Conservation (phyloP, 2,329 filamentous ascomycete species). For the Pseudogymnoascus sp. region DNA sequence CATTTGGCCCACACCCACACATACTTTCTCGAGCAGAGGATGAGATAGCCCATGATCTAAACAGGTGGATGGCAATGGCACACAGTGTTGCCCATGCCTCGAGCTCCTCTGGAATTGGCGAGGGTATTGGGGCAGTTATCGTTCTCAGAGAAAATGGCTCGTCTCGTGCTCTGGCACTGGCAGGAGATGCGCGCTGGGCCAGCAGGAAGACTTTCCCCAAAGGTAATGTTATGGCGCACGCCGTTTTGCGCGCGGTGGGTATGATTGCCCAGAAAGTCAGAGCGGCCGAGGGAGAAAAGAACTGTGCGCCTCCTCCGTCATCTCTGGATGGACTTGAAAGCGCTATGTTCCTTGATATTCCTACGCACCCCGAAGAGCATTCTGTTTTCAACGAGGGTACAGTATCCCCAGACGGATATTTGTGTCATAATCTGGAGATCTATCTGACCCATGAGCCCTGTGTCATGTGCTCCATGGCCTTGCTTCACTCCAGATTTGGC, state of each 20-base stretch:
- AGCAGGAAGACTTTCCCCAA: constrained; percentile 42
- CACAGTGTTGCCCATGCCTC: constrained; percentile 55
- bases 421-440: constrained; percentile 88
- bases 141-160: constrained; percentile 45
- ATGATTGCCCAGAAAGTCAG: constrained; percentile 62
- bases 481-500: constrained; percentile 87
- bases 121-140: constrained; percentile 67
- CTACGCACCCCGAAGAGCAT: constrained; percentile 61
- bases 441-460: constrained; percentile 96
- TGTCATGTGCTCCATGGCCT: constrained; percentile 93
- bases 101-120: constrained; percentile 52
- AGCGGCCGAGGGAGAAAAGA: constrained; percentile 25
- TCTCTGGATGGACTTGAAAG: constrained; percentile 34
- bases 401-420: constrained; percentile 69
- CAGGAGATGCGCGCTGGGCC: constrained; percentile 68
- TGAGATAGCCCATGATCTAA: constrained; percentile 57
- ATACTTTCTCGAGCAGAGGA: constrained; percentile 63
- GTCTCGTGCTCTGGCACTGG: constrained; percentile 54
- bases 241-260: constrained; percentile 70
- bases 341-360: constrained; percentile 60
- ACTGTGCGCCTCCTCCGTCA: constrained; percentile 10
- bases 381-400: constrained; percentile 56
- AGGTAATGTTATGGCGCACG: constrained; percentile 72
- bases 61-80: constrained; percentile 62
- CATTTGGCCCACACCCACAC: constrained; percentile 74